These are phyloP conservation scores for Cudoniella acicularis DNA, from an alignment of 495 filamentous ascomycete species.

Conservation along the genomic window DNA sequence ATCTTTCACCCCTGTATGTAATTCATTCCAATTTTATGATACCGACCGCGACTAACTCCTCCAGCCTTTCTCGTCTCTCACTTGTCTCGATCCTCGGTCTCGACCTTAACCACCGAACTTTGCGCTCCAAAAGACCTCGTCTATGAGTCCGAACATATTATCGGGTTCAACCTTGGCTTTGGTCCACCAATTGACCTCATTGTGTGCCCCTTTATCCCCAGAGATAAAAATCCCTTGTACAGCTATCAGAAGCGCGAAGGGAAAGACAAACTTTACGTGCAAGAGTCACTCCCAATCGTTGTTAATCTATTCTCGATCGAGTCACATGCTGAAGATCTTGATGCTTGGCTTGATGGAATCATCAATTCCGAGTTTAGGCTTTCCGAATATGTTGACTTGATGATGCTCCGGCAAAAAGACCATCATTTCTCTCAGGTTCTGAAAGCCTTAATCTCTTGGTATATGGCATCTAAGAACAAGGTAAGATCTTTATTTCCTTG, in stretches of 20 bases:
- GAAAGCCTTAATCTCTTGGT: neutral
- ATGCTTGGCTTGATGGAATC: slow-evolving; percentile 2
- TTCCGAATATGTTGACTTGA: neutral
- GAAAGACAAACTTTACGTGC: neutral
- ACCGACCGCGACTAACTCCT: neutral
- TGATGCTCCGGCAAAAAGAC: neutral
- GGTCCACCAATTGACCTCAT: neutral
- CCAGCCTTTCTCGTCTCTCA: neutral
- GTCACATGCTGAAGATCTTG: neutral
- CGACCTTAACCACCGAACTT: neutral
- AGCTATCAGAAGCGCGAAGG: slow-evolving; percentile 1
- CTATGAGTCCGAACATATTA: neutral
- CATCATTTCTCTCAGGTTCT: neutral
- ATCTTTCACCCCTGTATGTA: neutral
- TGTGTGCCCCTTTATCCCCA: slow-evolving; percentile 1
- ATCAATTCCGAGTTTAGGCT: neutral
- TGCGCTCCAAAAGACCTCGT: neutral
- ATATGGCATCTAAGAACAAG: neutral
- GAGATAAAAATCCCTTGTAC: neutral
- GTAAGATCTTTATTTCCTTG: neutral
- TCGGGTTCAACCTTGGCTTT: neutral
- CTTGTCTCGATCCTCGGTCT: neutral
- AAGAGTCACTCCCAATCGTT: slow-evolving; percentile 1
- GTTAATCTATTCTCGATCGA: neutral
- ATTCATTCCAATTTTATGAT: neutral